A percentile compares a stretch with the other conserved stretches of the same genome.
Conservation (phyloP, 805 yeast species). For the Wickerhamiella hasegawae region DNA sequence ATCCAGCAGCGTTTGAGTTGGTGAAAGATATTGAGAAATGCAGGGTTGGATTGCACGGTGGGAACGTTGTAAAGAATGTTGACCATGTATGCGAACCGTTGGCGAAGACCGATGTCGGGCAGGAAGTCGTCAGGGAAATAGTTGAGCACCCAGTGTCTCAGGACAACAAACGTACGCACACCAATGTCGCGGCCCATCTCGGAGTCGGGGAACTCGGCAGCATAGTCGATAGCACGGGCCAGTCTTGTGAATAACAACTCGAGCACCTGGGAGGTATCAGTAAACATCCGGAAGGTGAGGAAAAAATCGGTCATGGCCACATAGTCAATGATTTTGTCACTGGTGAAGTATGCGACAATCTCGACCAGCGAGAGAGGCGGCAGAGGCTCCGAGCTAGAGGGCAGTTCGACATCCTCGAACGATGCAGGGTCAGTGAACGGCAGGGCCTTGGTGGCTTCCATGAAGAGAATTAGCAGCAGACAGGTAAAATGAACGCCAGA, state of each 20-base stretch:
- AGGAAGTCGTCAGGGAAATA: conserved; percentile 78
- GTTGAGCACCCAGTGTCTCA: conserved; percentile 82
- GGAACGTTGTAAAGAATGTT: conserved; percentile 22
- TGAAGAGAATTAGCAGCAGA: no score
- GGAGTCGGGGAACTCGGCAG: conserved; percentile 16
- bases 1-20: conserved; percentile 39
- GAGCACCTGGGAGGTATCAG: conserved; percentile 41
- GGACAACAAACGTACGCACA: conserved; percentile 63
- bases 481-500: no score
- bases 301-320: conserved; percentile 71
- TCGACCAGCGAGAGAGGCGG: conserved; percentile 11
- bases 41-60: conserved; percentile 14
- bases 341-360: conserved; percentile 31
- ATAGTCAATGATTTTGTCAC: conserved; percentile 64
- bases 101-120: conserved; percentile 32
- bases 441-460: no score
- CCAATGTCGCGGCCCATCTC: conserved; percentile 49
- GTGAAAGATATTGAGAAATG: conserved; percentile 23
- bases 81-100: conserved; percentile 23
- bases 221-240: conserved; percentile 46
- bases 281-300: conserved; percentile 61
- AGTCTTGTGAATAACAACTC: conserved; percentile 47
- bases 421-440: no score
- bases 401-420: no score
- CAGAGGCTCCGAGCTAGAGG: conserved; percentile 8